A percentile compares a stretch with the other conserved stretches of the same genome.
phyloP scores from a whole-genome alignment of 164 flowering plant species.

The Chimonanthus praecox region DNA sequence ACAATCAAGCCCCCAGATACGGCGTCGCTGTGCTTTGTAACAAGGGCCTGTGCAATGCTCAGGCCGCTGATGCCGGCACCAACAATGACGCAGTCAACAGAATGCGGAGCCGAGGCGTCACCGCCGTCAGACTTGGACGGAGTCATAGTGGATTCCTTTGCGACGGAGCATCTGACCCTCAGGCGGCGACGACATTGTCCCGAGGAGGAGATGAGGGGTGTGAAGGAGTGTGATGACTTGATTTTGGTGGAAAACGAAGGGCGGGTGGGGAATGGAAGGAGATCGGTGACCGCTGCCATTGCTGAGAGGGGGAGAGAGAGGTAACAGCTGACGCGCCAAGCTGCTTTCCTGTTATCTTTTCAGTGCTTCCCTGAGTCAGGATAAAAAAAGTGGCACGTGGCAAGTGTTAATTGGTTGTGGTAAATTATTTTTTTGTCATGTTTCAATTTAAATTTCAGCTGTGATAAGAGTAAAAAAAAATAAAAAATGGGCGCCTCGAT shows the following conservation, averaged over 20 bases:
- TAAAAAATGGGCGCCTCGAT: too few relatives aligned
- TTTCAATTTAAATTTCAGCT: too few relatives aligned
- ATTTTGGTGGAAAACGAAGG: conserved; percentile 7
- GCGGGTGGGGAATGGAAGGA: conserved; percentile 1
- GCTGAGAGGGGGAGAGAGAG: neutral
- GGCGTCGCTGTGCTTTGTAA: conserved; percentile 47
- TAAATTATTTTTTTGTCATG: too few relatives aligned
- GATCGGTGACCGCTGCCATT: conserved; percentile 16
- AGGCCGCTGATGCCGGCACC: conserved; percentile 95
- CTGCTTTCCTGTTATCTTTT: too few relatives aligned
- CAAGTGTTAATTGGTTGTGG: too few relatives aligned
- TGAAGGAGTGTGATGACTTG: neutral
- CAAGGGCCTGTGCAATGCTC: conserved; percentile 82
- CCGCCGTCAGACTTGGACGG: conserved; percentile 18
- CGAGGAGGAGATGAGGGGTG: neutral
- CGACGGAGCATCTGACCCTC: conserved; percentile 18
- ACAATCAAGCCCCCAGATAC: conserved; percentile 49
- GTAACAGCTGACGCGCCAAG: too few relatives aligned
- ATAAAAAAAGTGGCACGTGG: too few relatives aligned
- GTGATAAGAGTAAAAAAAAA: too few relatives aligned
- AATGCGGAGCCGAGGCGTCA: conserved; percentile 1
- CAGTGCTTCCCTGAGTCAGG: too few relatives aligned
- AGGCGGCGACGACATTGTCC: neutral
- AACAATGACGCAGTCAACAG: conserved; percentile 72
- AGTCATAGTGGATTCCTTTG: conserved; percentile 23